Conservation (phyloP, 2,329 filamentous ascomycete species). For the Arthrobotrys entomopaga region DNA sequence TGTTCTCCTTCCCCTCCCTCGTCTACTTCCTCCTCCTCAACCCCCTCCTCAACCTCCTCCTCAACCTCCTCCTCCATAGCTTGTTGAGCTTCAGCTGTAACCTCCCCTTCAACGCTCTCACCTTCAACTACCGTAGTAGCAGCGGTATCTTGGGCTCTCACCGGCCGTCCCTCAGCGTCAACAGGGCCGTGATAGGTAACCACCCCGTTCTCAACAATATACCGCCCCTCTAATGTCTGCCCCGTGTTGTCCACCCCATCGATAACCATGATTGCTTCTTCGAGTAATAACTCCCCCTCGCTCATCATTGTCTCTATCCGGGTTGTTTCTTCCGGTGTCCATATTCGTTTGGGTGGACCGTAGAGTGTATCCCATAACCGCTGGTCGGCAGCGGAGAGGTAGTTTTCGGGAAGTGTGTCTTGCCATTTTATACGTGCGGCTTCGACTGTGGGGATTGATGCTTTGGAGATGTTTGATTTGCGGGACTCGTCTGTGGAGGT, state of each 20-base stretch:
- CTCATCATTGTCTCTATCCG: constrained; percentile 39
- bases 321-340: constrained; percentile 27
- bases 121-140: neutral
- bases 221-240: constrained; percentile 17
- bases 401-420: constrained; percentile 15
- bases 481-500: neutral
- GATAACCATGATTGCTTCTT: constrained; percentile 39
- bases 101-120: constrained; percentile 2
- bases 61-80: neutral
- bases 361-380: constrained; percentile 47
- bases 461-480: constrained; percentile 11
- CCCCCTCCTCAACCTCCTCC: neutral
- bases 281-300: constrained; percentile 31
- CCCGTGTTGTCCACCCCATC: constrained; percentile 24
- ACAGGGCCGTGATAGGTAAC: constrained; percentile 43
- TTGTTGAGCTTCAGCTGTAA: neutral
- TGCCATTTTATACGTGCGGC: constrained; percentile 41
- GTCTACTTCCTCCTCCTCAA: constrained; percentile 2
- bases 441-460: constrained; percentile 24
- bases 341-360: constrained; percentile 33
- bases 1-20: neutral
- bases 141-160: neutral
- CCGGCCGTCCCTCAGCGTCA: constrained; percentile 32
- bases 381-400: constrained; percentile 21
- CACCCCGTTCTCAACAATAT: constrained; percentile 38